phyloP scores from a whole-genome alignment of 441 rosid genomes.

The Theobroma grandiflorum region DNA sequence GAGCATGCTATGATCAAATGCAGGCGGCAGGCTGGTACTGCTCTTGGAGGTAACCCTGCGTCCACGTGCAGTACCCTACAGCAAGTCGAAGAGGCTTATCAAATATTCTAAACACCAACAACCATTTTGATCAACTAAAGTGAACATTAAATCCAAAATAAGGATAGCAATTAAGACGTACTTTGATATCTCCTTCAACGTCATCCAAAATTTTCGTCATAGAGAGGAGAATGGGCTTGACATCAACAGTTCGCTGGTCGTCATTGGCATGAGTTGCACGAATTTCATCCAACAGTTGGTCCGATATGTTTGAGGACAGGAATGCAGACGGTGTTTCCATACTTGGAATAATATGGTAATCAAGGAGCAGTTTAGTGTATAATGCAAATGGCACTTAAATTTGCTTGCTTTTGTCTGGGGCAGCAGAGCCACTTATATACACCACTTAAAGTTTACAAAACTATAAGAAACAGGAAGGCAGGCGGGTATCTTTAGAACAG shows the following conservation, averaged over 20 bases:
- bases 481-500: no score
- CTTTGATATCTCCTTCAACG: constrained; percentile 26
- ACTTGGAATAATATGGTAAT: background rate
- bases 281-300: constrained; percentile 18
- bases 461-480: no score
- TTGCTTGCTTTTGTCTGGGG: background rate
- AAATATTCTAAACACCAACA: background rate
- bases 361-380: background rate
- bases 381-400: background rate
- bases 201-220: constrained; percentile 32
- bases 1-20: constrained; percentile 27
- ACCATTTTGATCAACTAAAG: background rate
- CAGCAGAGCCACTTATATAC: background rate
- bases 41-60: constrained; percentile 23
- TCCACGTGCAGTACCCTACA: constrained; percentile 27
- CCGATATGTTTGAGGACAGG: constrained; percentile 2
- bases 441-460: no score
- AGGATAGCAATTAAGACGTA: background rate
- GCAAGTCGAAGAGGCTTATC: background rate
- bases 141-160: background rate
- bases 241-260: constrained; percentile 30
- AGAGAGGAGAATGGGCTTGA: constrained; percentile 32
- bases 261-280: constrained; percentile 33
- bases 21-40: constrained; percentile 17
- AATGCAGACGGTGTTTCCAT: background rate